Evolutionary conservation across 345 rosid genomes (phyloP), one percentile per base, ranked within the genome.

Genomic region (Nasturtium officinale): DNA sequence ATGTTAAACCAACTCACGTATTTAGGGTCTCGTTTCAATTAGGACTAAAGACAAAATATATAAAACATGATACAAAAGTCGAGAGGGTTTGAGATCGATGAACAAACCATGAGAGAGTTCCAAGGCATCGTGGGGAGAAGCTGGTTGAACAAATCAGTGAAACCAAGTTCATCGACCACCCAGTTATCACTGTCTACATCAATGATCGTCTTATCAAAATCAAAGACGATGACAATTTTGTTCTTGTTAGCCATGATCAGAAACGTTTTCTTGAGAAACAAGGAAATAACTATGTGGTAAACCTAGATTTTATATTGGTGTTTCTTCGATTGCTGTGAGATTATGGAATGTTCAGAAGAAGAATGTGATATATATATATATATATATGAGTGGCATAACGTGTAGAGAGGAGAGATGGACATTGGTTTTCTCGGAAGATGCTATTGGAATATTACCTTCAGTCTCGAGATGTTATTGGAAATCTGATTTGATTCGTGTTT

Each of bases 51-150:
- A 26, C 12, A 10, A 43, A 59, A 20, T 7, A 53, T 32, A 53
- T 5, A 28, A 21, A 43, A 5, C n/a, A 23, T 0, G 17, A 30
- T 40, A 72, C 23, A 60, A 26, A 69, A 23, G 16, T 0, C n/a
- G n/a, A n/a, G n/a, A 5, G 42, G 30, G 47, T 48, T 16, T 26
- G 61, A 45, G 38, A 26, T 57, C 0, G 61, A 45, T 17, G 15
- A 53, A 65, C 78, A 47, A 67, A 90, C 96, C 94, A 90, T 88
- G 69, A 88, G 82, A 38, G 94, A 71, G 77, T 90, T 90, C 91
- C 90, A 90, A 50, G 96, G 90, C 91, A 88, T 84, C 50, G 94
- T 84, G 6, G 86, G 89, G 20, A 88, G 90, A 55, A 90, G 96
- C 53, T 84, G 79, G 25, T 88, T 76, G 79, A 85, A 90, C 83